These are phyloP conservation scores for Chalara sp. DNA, from an alignment of 2,329 filamentous ascomycete species.

Conservation along the genomic window DNA sequence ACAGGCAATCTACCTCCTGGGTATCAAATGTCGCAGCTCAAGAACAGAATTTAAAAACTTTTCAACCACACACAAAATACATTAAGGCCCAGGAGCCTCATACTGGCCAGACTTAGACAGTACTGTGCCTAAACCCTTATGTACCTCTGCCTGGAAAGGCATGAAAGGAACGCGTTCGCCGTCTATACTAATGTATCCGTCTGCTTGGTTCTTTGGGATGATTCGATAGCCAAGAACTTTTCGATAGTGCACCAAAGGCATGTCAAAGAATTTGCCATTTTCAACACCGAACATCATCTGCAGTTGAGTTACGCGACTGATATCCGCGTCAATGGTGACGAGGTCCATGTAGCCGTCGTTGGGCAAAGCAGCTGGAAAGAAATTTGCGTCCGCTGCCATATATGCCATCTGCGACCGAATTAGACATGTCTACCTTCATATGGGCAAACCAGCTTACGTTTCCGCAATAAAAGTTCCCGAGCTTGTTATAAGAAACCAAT, in stretches of 20 bases:
- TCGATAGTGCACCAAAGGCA: constrained; percentile 68
- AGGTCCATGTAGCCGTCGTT: constrained; percentile 84
- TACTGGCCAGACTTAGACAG: constrained; percentile 71
- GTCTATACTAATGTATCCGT: constrained; percentile 90
- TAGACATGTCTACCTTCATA: not conserved
- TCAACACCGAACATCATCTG: constrained; percentile 67
- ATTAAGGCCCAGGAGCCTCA: constrained; percentile 47
- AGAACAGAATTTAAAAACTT: constrained; percentile 9
- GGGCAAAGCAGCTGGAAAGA: constrained; percentile 78
- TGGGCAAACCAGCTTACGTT: constrained; percentile 50
- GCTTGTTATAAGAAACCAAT: constrained; percentile 62
- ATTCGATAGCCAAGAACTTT: constrained; percentile 88
- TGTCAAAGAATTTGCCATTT: constrained; percentile 71
- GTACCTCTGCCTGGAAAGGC: constrained; percentile 86
- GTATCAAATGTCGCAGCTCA: constrained; percentile 5
- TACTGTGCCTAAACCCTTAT: constrained; percentile 76
- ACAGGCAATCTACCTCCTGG: not conserved
- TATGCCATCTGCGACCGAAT: constrained; percentile 63
- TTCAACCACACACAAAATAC: constrained; percentile 7
- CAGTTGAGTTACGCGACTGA: constrained; percentile 59
- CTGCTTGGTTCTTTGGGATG: constrained; percentile 61
- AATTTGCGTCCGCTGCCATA: constrained; percentile 80
- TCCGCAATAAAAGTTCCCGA: constrained; percentile 90
- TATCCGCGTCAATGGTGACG: constrained; percentile 70
- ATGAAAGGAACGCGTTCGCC: constrained; percentile 83